Evolutionary conservation across 768 basidiomycete species (phyloP).

Genomic region (Gautieria morchelliformis): DNA sequence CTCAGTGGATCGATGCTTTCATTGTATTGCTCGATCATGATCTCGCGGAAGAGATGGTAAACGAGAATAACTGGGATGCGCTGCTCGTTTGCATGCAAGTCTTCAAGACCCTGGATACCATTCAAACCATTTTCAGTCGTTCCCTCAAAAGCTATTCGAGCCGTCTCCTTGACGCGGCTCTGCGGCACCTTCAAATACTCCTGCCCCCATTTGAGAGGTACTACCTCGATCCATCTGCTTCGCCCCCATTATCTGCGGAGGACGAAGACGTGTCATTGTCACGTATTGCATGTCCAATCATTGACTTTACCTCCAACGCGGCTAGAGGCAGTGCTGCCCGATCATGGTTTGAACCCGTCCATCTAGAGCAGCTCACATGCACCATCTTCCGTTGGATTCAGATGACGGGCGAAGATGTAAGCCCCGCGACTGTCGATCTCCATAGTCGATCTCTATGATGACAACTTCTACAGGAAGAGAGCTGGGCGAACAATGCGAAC

Average conservation of each 20-base stretch:
- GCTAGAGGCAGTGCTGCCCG: conserved; percentile 56
- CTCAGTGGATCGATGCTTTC: conserved; percentile 90
- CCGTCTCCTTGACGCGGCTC: conserved; percentile 46
- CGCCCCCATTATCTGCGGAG: conserved; percentile 57
- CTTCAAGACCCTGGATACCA: conserved; percentile 77
- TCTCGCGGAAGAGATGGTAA: conserved; percentile 50
- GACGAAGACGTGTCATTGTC: conserved; percentile 69
- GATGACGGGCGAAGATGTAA: conserved; percentile 85
- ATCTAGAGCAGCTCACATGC: conserved; percentile 41
- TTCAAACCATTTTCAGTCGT: conserved; percentile 76
- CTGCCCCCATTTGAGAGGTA: conserved; percentile 52
- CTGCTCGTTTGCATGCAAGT: conserved; percentile 73
- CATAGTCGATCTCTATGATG: background rate
- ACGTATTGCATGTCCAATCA: conserved; percentile 64
- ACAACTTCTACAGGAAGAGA: conserved; percentile 57
- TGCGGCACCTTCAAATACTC: conserved; percentile 49
- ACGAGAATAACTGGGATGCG: conserved; percentile 66
- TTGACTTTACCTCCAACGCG: conserved; percentile 69
- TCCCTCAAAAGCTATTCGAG: conserved; percentile 54
- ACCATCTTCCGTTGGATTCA: conserved; percentile 64
- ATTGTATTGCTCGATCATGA: conserved; percentile 61
- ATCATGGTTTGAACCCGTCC: conserved; percentile 49
- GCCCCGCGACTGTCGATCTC: background rate
- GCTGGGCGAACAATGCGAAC: conserved; percentile 84
- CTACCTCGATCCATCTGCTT: conserved; percentile 48